Evolutionary conservation across 345 rosid genomes (phyloP), one percentile per base, ranked within the genome.

Genomic region (Euphorbia lathyris): DNA sequence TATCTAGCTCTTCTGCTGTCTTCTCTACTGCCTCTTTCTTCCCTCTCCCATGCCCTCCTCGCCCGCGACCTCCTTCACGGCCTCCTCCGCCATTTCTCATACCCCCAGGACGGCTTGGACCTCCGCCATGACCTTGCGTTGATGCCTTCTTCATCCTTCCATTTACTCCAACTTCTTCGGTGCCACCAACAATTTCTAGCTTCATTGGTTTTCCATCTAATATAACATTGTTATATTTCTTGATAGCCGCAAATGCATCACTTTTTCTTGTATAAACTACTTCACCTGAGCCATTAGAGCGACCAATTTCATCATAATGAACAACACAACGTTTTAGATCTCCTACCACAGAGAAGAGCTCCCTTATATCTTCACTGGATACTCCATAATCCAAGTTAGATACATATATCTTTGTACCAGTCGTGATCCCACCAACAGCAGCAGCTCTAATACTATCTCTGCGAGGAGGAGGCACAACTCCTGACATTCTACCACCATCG

Each of bases 301-400:
- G 91, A 8, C 98, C 98, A 48, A 63, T 86, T 59, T 83, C 86
- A 82, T 90, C 93, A 72, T 67, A 96, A 75, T 96, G 99, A 70
- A 96, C 81, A 22, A 90, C 94, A 72, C 82, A 89, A 71, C 98
- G 81, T 74, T 89, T 92, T 76, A 96, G 82, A 67, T 89, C 97
- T 47, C 98, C 98, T 61, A 90, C 79, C 85, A 89, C 98, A 66
- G 97, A 66, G 66, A 90, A 96, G 57, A 96, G 98, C 77, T 92
- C 98, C 97, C 90, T 88, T 82, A 96, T 90, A 80, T 96, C 98
- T 48, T 92, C 91, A 79, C 88, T 90, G 20, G 96, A 80, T 66
- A 96, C 99, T 26, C 94, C 94, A 76, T 69, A 73, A 69, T 90
- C 97, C 83, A 96, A 85, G 83, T 96, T 96, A 70, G 95, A 92